Conservation (phyloP, 192 early-diverging fungal species). For the Endogone sp. region DNA sequence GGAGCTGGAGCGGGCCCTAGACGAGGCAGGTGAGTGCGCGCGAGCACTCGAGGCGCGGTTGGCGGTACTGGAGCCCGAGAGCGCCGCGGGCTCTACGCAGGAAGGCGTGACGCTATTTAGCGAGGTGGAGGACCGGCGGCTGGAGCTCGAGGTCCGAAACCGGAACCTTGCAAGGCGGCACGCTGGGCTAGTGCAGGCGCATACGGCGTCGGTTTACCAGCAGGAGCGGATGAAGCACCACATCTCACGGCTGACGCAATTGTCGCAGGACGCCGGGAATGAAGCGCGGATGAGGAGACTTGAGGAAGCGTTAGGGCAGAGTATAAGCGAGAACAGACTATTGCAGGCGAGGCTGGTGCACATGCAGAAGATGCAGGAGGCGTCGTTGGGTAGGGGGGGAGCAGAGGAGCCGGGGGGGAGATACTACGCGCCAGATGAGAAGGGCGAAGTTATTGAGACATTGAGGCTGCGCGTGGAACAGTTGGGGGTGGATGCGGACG, state of each 20-base stretch:
- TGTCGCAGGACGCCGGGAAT: constrained; percentile 12
- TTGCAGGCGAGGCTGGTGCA: constrained; percentile 16
- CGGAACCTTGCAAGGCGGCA: constrained; percentile 18
- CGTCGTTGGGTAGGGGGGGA: neutral
- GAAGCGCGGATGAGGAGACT: constrained; percentile 20
- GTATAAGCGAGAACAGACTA: constrained; percentile 28
- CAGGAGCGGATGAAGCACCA: constrained; percentile 39
- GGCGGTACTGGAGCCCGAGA: constrained; percentile 19
- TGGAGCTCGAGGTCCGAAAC: constrained; percentile 24
- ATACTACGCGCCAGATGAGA: neutral
- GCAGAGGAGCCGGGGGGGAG: neutral
- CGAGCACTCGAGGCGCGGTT: constrained; percentile 20
- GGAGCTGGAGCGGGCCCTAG: constrained; percentile 25
- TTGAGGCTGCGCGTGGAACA: constrained; percentile 23
- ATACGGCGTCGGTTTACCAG: constrained; percentile 30
- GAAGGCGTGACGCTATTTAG: constrained; percentile 27
- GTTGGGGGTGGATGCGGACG: constrained; percentile 14
- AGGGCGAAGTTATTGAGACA: constrained; percentile 10
- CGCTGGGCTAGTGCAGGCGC: constrained; percentile 27
- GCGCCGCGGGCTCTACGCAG: constrained; percentile 1
- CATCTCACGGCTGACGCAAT: constrained; percentile 30
- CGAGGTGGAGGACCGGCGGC: constrained; percentile 36
- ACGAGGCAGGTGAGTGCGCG: constrained; percentile 21
- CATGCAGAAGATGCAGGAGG: constrained; percentile 11
- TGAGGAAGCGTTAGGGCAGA: constrained; percentile 28